phyloP scores from a whole-genome alignment of 441 rosid species.

The Pelargonium myrrhifolium region DNA sequence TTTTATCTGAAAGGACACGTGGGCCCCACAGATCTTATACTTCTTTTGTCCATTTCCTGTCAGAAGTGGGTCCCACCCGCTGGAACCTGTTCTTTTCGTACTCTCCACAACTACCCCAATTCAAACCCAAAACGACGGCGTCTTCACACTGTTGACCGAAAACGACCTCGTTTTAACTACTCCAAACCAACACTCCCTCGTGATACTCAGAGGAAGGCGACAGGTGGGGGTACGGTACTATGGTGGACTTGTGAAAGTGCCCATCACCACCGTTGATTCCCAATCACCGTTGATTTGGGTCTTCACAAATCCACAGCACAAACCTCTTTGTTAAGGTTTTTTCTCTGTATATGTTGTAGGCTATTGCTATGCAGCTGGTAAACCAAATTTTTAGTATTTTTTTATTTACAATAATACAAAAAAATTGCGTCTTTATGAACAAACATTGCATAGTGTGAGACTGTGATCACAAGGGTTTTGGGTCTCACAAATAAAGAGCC shows the following conservation, averaged over 20 bases:
- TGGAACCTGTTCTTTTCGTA: not conserved
- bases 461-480: not conserved
- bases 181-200: not conserved
- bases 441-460: too few relatives aligned
- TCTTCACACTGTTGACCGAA: not conserved
- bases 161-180: not conserved
- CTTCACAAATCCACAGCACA: not conserved
- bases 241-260: not conserved
- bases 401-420: too few relatives aligned
- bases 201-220: not conserved
- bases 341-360: too few relatives aligned
- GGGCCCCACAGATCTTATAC: not conserved
- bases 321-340: not conserved
- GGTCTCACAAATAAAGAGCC: not conserved
- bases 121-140: not conserved
- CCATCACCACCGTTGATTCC: not conserved
- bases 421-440: too few relatives aligned
- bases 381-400: not conserved
- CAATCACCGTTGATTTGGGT: not conserved
- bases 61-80: not conserved
- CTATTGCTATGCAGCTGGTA: not conserved
- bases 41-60: not conserved
- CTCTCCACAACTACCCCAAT: not conserved
- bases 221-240: not conserved
- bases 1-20: not conserved